Conservation (phyloP, 163 green algal genomes). For the Coccomyxa subellipsoidea region DNA sequence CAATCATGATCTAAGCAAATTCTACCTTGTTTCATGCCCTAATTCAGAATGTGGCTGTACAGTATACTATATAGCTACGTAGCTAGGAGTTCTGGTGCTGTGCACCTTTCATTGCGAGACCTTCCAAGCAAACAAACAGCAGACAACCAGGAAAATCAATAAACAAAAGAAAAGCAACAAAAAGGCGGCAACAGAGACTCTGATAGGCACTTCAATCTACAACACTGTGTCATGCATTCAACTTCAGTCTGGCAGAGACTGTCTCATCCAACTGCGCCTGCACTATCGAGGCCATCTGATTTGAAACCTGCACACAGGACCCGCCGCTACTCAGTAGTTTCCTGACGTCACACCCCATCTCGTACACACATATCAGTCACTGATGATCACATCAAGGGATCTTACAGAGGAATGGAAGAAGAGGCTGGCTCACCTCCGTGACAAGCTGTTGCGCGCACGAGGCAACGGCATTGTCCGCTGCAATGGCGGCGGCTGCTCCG, state of each 20-base stretch:
- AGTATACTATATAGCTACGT: too few species aligned
- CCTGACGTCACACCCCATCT: too few species aligned
- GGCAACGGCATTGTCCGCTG: neutral
- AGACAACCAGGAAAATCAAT: too few species aligned
- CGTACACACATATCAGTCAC: neutral
- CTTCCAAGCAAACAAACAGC: too few species aligned
- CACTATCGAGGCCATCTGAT: neutral
- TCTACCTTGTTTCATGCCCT: too few species aligned
- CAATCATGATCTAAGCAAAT: too few species aligned
- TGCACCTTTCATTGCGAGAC: too few species aligned
- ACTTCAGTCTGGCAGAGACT: neutral
- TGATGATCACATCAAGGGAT: neutral
- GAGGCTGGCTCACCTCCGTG: neutral
- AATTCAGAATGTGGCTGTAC: too few species aligned
- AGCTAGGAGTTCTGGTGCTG: too few species aligned
- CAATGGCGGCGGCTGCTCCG: neutral
- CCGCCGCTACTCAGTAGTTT: neutral
- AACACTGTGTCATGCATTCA: neutral
- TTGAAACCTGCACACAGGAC: neutral
- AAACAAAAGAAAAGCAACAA: too few species aligned
- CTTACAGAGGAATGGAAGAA: neutral
- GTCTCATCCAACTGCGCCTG: conserved; percentile 1
- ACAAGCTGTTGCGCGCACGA: neutral
- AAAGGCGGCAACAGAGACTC: too few species aligned
- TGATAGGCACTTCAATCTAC: too few species aligned